Evolutionary conservation across 768 basidiomycete species (phyloP), one percentile per base, ranked within the genome.

Genomic region (Russula compacta): DNA sequence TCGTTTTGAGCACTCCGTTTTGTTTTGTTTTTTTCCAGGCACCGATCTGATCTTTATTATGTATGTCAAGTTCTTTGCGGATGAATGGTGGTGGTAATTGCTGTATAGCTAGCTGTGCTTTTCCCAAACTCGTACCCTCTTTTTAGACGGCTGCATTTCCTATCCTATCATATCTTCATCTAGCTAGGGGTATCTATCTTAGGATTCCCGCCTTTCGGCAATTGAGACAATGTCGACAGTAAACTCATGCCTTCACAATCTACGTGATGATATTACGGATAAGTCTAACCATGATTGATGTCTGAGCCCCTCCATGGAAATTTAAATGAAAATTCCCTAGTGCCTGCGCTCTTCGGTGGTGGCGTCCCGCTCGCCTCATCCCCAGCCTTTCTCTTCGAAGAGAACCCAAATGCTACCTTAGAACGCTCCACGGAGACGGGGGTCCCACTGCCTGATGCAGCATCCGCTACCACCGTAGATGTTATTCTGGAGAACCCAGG

Each of bases 401-500:
- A 85, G 69, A 92, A 81, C 11, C 88, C 88, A 70, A 92, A 84
- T 6, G 83, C 81, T 46, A 93, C 82, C 72, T 84, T 92, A 36
- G 83, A 80, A 54, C 89, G 79, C 69, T 92, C 89, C 1, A 74
- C 75, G 1, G 81, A 74, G 21, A 79, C 83, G 21, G 86, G 82
- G 0, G 85, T 85, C 9, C 81, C 81, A 21, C 68, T 66, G 39
- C 69, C 70, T 40, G 72, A 67, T 24, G 78, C 75, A 29, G 75
- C 69, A 3, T 80, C 75, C 39, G 84, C 77, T 36, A 83, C 72
- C 40, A 77, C 73, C 8, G 81, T 76, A 11, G 86, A 80, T 3
- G 82, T 79, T 69, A 92, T 89, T 60, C 87, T 80, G 24, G 88
- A 89, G 73, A 91, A 91, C 43, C 87, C 87, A 42, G 87, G 83